Percentiles rank a stretch among this genome's conserved stretches.
Conservation (phyloP, 192 early-diverging fungal species). For the Pecoramyces ruminantium region DNA sequence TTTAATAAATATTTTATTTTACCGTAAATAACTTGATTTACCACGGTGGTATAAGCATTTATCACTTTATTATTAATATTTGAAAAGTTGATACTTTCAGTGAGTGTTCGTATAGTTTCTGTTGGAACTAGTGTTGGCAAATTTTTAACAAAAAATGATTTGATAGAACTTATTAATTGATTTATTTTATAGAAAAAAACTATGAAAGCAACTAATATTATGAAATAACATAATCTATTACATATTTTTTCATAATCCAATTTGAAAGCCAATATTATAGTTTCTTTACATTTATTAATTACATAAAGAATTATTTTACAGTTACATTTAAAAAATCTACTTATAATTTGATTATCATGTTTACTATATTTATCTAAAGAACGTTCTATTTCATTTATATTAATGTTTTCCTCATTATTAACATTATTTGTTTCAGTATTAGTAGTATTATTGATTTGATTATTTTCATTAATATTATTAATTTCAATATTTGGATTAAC, state of each 20-base stretch:
- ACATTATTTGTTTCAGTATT: neutral
- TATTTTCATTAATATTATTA: neutral
- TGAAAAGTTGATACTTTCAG: no score
- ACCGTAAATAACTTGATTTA: neutral
- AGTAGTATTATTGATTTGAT: neutral
- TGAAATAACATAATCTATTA: neutral
- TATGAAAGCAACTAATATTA: neutral
- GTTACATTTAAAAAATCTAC: neutral
- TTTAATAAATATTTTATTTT: neutral
- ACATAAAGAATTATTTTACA: neutral
- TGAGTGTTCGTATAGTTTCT: neutral
- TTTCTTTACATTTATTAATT: neutral
- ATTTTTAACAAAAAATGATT: neutral
- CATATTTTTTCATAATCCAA: neutral
- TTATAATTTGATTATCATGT: neutral
- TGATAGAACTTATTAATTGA: neutral
- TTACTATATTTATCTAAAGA: neutral
- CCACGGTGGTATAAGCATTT: neutral
- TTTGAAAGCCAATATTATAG: neutral
- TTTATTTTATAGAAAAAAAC: neutral
- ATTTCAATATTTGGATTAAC: neutral
- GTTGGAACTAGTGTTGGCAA: neutral
- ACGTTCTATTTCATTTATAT: neutral
- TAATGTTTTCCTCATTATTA: neutral
- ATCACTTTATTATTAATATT: no score